Evolutionary conservation across 1,284 basidiomycete species (phyloP), one percentile per base, ranked within the genome.

Genomic region (Cutaneotrichosporon sp.): DNA sequence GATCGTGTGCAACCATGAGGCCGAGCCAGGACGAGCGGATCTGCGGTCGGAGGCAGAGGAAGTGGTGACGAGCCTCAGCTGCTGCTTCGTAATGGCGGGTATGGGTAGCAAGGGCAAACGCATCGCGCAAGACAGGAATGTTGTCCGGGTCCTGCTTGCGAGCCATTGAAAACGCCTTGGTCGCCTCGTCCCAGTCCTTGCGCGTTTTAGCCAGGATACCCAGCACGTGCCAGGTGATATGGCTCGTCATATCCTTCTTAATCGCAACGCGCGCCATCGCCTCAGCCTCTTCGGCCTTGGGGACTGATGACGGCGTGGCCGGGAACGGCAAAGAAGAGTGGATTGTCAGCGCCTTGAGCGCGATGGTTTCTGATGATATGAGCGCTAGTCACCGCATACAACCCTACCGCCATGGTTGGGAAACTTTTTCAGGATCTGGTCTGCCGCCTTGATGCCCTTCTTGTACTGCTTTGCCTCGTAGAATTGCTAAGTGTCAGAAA

Each of bases 151-250:
- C 94, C 66, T 89, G 90, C 60, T 82, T 81, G 58, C 93, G 77
- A 4, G 90, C 96, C 69, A 78, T 77, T 10, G 68, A 68, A 61
- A 81, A 81, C 55, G 79, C 79, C 61, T 78, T 74, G 62, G 76
- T 68, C 24, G 80, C 79, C 64, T 80, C 78, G 27, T 73, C 71
- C 66, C 77, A 81, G 63, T 80, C 78, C 58, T 77, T 78, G 58
- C 79, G 59, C 11, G 62, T 60, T 74, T 92, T 90, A 70, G 91
- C 87, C 29, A 94, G 83, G 65, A 97, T 84, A 39, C 92, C 96
- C 66, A 92, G 88, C 56, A 98, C 93, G 72, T 99, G 96, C 94
- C 96, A 98, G 68, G 87, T 88, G 68, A 99, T 97, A 71, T 98
- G 94, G 22, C 88, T 92, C 32, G 84, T 89, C 55, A 94, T 79